Evolutionary conservation across 441 rosid genomes (phyloP).

Genomic region (Hura crepitans): DNA sequence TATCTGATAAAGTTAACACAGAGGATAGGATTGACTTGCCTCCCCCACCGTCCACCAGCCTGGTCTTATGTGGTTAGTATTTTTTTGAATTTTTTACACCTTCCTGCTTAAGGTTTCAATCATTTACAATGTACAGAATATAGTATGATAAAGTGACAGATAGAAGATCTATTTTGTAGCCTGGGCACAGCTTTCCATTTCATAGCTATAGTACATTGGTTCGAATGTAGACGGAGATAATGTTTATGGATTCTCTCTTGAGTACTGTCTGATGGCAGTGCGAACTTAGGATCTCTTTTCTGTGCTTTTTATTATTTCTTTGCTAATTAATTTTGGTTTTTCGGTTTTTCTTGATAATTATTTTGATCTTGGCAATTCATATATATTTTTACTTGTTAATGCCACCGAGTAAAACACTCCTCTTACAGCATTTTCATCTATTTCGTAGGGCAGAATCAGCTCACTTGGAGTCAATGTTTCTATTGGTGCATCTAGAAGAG

Average conservation of each 20-base stretch:
- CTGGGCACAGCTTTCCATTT: neutral
- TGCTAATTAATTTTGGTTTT: neutral
- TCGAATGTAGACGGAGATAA: neutral
- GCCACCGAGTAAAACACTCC: neutral
- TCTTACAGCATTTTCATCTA: slow-evolving; percentile 26
- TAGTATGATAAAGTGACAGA: neutral
- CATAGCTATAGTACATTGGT: neutral
- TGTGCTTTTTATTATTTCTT: neutral
- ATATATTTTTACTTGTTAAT: neutral
- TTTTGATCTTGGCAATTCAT: neutral
- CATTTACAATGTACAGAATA: neutral
- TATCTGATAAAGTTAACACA: slow-evolving; percentile 77
- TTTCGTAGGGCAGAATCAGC: slow-evolving; percentile 52
- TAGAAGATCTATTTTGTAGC: neutral
- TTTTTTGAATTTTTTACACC: slow-evolving; percentile 8
- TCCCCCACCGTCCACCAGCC: slow-evolving; percentile 74
- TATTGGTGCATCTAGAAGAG: slow-evolving; percentile 32
- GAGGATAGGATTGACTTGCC: slow-evolving; percentile 77
- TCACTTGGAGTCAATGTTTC: slow-evolving; percentile 63
- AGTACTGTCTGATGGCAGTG: neutral
- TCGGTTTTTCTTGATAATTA: too few species aligned
- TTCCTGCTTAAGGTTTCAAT: neutral
- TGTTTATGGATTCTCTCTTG: neutral
- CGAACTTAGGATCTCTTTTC: neutral
- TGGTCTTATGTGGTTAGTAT: slow-evolving; percentile 84